Conservation (phyloP, 306 rosid genomes). For the Dryas drummondii region DNA sequence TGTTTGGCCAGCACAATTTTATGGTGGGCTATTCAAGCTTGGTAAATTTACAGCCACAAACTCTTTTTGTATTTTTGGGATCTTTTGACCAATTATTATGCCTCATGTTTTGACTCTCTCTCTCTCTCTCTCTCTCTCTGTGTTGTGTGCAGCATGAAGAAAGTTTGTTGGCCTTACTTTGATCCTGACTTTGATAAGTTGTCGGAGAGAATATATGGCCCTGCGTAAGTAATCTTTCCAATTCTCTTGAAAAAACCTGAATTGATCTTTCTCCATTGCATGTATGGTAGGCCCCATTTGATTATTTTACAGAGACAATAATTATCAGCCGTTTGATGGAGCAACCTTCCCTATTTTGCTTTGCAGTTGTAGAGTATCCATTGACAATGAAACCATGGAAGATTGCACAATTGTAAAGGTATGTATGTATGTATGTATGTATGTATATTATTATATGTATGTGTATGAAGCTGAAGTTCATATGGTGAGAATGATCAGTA, state of each 20-base stretch:
- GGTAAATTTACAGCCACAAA: background rate
- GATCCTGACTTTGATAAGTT: constrained; percentile 73
- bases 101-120: background rate
- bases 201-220: constrained; percentile 66
- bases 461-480: too few species aligned
- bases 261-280: background rate
- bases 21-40: background rate
- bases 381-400: constrained; percentile 67
- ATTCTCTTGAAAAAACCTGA: constrained; percentile 7
- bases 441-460: too few species aligned
- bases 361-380: constrained; percentile 55
- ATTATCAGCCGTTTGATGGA: background rate
- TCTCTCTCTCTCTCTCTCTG: constrained; percentile 19
- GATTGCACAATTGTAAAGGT: constrained; percentile 76
- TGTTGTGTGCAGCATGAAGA: constrained; percentile 47
- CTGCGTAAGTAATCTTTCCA: constrained; percentile 43
- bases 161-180: constrained; percentile 67
- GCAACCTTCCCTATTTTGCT: constrained; percentile 7
- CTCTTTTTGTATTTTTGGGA: background rate
- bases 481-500: background rate
- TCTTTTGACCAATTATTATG: background rate
- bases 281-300: background rate
- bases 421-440: background rate
- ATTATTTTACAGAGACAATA: background rate
- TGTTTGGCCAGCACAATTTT: background rate